A percentile compares a stretch with the other conserved stretches of the same genome.
Evolutionary conservation across 2,329 filamentous ascomycete genomes (phyloP).

Genomic region (Aspergillus calidoustus): DNA sequence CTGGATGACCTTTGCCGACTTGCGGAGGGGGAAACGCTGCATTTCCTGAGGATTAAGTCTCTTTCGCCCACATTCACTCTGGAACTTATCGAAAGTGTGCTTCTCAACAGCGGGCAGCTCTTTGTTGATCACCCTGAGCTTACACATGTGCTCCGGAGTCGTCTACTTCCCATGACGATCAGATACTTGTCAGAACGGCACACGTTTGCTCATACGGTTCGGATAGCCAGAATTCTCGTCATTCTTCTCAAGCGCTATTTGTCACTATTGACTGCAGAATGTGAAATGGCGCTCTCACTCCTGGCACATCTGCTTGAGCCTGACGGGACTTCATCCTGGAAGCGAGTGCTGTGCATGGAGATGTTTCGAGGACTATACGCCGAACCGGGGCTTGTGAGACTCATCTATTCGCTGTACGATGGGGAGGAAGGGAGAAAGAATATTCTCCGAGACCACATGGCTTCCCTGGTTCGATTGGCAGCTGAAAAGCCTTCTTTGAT

Average conservation of each 20-base stretch:
- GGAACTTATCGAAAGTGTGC: conserved; percentile 87
- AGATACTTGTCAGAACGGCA: conserved; percentile 76
- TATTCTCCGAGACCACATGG: conserved; percentile 80
- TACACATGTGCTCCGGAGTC: conserved; percentile 73
- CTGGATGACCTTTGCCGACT: conserved; percentile 90
- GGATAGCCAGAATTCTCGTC: conserved; percentile 81
- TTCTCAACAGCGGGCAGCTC: conserved; percentile 81
- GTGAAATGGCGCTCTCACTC: conserved; percentile 79
- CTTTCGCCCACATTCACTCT: conserved; percentile 83
- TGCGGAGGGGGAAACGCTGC: conserved; percentile 80
- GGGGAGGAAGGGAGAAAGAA: conserved; percentile 71
- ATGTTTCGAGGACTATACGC: conserved; percentile 84
- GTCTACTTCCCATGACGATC: conserved; percentile 83
- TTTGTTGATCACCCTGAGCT: conserved; percentile 82
- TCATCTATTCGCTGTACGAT: conserved; percentile 82
- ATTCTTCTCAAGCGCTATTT: conserved; percentile 80
- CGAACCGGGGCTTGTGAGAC: conserved; percentile 76
- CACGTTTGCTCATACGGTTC: conserved; percentile 79
- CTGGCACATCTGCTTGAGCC: conserved; percentile 87
- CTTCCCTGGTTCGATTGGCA: conserved; percentile 87
- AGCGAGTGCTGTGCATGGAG: conserved; percentile 87
- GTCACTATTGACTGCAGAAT: conserved; percentile 73
- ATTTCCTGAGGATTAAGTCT: conserved; percentile 78
- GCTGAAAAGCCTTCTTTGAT: conserved; percentile 90
- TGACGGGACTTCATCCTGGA: conserved; percentile 79